phyloP scores from a whole-genome alignment of 768 basidiomycete species.

The Gymnopilus dilepis region DNA sequence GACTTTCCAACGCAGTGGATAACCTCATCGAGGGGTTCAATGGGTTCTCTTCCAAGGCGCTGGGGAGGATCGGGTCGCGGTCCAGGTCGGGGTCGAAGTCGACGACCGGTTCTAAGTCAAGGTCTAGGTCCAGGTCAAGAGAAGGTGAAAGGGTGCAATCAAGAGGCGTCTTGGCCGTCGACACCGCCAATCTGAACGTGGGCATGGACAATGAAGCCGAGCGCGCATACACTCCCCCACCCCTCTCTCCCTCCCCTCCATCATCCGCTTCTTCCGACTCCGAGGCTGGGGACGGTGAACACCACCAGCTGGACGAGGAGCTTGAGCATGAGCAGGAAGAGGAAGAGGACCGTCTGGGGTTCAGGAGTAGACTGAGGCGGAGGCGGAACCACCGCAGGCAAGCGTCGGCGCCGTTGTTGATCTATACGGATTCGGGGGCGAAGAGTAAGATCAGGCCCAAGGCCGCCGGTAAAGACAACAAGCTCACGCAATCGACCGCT shows the following conservation, averaged over 20 bases:
- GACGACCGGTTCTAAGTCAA: not conserved
- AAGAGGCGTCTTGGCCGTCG: not conserved
- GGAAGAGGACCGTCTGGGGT: too few species aligned
- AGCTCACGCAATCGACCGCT: not conserved
- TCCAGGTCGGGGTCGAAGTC: not conserved
- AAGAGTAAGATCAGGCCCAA: too few species aligned
- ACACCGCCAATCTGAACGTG: not conserved
- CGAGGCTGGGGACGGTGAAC: not conserved
- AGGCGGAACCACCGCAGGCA: not conserved
- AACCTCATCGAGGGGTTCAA: slow-evolving; percentile 9
- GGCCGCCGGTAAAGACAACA: not conserved
- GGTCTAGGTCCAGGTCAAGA: not conserved
- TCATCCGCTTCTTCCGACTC: slow-evolving; percentile 1
- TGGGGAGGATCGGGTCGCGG: not conserved
- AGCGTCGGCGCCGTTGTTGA: not conserved
- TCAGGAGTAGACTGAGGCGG: not conserved
- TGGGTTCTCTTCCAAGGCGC: not conserved
- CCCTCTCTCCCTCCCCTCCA: not conserved
- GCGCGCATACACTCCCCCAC: not conserved
- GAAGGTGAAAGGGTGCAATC: not conserved
- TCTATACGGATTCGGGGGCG: not conserved
- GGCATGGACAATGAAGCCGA: not conserved
- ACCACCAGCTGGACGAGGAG: not conserved
- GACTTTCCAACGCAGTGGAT: slow-evolving; percentile 16
- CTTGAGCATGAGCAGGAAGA: too few species aligned